Percentiles rank a stretch among this genome's conserved stretches.
Conservation (phyloP, 2,329 filamentous ascomycete genomes). For the Fusarium scirpi region DNA sequence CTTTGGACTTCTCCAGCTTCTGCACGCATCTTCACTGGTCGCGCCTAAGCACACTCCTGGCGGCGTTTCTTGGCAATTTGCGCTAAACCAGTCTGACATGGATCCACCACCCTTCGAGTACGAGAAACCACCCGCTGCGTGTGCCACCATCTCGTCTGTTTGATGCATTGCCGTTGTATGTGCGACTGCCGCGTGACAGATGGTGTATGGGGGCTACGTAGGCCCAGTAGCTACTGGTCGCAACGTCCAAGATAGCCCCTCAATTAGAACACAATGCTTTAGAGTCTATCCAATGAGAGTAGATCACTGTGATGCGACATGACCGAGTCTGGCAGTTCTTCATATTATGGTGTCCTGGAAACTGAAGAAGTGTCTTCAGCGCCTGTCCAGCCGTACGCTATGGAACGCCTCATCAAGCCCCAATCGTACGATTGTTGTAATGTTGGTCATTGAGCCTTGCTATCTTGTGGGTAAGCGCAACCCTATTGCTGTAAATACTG, state of each 20-base stretch:
- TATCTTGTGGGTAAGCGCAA: neutral
- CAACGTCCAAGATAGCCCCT: conserved; percentile 5
- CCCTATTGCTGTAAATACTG: neutral
- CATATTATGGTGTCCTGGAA: conserved; percentile 11
- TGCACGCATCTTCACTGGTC: conserved; percentile 16
- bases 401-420: conserved; percentile 18
- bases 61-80: conserved; percentile 32
- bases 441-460: neutral
- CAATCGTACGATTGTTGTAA: conserved; percentile 38
- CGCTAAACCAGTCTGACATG: conserved; percentile 17
- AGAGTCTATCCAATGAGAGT: conserved; percentile 4
- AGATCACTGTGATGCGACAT: conserved; percentile 5
- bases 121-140: neutral
- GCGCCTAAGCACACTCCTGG: neutral
- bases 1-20: conserved; percentile 9
- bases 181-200: conserved; percentile 19
- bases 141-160: conserved; percentile 25
- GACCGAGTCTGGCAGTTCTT: conserved; percentile 26
- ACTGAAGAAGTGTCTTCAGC: conserved; percentile 23
- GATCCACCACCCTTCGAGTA: conserved; percentile 3
- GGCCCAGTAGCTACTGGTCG: conserved; percentile 7
- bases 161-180: conserved; percentile 30
- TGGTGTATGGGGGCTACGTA: neutral
- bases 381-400: conserved; percentile 3
- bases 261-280: conserved; percentile 11